Conservation (phyloP, 371 early-diverging fungal genomes). For the Mortierella polycephala region DNA sequence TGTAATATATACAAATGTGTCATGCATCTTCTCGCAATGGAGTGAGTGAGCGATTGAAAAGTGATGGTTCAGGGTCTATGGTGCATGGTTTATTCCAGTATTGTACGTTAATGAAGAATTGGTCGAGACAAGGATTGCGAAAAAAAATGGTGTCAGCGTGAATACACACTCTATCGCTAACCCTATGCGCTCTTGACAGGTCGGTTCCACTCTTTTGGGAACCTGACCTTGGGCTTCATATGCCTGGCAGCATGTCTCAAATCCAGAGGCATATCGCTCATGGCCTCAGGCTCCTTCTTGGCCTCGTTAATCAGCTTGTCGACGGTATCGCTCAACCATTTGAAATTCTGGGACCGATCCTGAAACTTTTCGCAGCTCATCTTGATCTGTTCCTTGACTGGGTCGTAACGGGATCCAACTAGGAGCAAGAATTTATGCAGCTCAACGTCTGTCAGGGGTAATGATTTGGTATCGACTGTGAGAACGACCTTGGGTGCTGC, state of each 20-base stretch:
- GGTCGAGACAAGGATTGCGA: neutral
- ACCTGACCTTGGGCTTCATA: conserved; percentile 65
- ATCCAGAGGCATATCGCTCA: conserved; percentile 72
- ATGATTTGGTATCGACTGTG: conserved; percentile 62
- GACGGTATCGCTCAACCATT: conserved; percentile 69
- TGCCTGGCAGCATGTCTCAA: conserved; percentile 62
- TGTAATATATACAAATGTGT: too few species aligned
- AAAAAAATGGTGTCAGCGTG: neutral
- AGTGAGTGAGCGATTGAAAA: too few species aligned
- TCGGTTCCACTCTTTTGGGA: conserved; percentile 77
- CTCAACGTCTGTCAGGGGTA: conserved; percentile 61
- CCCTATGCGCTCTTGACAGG: conserved; percentile 40
- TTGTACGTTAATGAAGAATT: too few species aligned
- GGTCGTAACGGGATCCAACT: conserved; percentile 68
- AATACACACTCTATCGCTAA: too few species aligned
- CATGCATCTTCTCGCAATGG: too few species aligned
- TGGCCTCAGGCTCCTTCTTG: conserved; percentile 61
- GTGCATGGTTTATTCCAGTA: conserved; percentile 6
- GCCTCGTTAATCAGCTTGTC: conserved; percentile 65
- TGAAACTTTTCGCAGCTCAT: conserved; percentile 73
- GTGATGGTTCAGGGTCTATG: too few species aligned
- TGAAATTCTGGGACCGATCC: conserved; percentile 75
- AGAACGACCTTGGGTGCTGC: conserved; percentile 69
- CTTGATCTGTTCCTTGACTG: conserved; percentile 62
- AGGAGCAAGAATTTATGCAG: conserved; percentile 71